A percentile compares a stretch with the other conserved stretches of the same genome.
Conservation (phyloP, 495 filamentous ascomycete species). For the Terfezia claveryi region DNA sequence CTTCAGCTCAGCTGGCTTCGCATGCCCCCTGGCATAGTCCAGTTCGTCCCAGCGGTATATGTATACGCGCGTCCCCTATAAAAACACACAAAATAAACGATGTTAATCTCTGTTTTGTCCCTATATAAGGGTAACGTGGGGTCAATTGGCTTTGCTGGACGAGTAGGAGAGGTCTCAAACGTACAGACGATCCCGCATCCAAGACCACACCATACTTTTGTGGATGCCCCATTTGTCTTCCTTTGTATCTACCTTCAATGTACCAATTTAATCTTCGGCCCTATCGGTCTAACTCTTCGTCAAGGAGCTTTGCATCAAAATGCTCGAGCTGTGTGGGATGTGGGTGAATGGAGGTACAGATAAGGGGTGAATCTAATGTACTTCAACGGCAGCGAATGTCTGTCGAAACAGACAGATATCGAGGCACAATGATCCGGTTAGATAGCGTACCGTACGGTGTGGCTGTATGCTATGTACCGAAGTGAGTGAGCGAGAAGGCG, state of each 20-base stretch:
- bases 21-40: constrained; percentile 38
- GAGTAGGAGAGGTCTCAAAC: constrained; percentile 9
- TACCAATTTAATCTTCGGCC: not conserved
- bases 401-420: too few species aligned
- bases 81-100: not conserved
- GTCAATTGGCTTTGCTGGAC: not conserved
- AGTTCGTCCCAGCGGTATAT: constrained; percentile 82
- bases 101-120: too few species aligned
- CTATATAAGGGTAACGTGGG: not conserved
- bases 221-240: not conserved
- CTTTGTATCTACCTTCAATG: not conserved
- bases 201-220: constrained; percentile 42
- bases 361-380: too few species aligned
- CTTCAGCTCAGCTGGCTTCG: constrained; percentile 35
- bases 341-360: too few species aligned
- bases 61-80: constrained; percentile 60
- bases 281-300: too few species aligned
- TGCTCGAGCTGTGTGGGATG: too few species aligned
- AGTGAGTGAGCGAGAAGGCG: too few species aligned
- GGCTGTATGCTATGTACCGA: too few species aligned
- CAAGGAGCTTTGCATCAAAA: too few species aligned
- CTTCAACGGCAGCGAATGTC: too few species aligned
- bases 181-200: constrained; percentile 47
- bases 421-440: too few species aligned
- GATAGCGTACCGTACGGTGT: too few species aligned